phyloP scores from a whole-genome alignment of 1,284 basidiomycete species.

The Microbotryum intermedium region DNA sequence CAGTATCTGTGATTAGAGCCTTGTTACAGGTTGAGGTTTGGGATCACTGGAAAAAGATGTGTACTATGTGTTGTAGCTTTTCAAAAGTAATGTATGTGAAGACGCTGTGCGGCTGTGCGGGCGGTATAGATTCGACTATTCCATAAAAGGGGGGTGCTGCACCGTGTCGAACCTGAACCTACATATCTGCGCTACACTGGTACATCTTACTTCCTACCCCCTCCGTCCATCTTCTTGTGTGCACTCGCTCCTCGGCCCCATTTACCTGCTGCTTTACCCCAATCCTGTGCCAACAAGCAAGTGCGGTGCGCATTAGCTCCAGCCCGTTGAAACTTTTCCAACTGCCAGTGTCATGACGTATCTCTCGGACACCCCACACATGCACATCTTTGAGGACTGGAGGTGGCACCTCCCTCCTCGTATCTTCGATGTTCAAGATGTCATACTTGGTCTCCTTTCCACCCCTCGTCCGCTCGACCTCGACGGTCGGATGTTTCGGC shows the following conservation, averaged over 20 bases:
- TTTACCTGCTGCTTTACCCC: constrained; percentile 44
- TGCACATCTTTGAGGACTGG: constrained; percentile 10
- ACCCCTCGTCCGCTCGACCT: constrained; percentile 1
- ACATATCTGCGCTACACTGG: not conserved
- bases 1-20: constrained; percentile 10
- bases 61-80: too few species aligned
- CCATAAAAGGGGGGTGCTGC: too few species aligned
- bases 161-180: too few species aligned
- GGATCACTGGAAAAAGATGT: too few species aligned
- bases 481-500: not conserved
- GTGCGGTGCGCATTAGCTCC: not conserved
- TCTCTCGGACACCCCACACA: constrained; percentile 35
- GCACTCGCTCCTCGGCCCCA: constrained; percentile 44
- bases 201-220: not conserved
- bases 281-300: constrained; percentile 41
- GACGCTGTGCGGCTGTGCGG: too few species aligned
- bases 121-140: too few species aligned
- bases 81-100: too few species aligned
- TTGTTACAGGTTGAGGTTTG: not conserved
- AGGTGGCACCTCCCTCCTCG: not conserved
- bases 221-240: constrained; percentile 1
- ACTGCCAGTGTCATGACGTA: constrained; percentile 39
- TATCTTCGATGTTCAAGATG: not conserved
- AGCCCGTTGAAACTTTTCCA: not conserved
- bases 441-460: constrained; percentile 2